Evolutionary conservation across 2,329 filamentous ascomycete species (phyloP).

Genomic region (Neonectria magnoliae): DNA sequence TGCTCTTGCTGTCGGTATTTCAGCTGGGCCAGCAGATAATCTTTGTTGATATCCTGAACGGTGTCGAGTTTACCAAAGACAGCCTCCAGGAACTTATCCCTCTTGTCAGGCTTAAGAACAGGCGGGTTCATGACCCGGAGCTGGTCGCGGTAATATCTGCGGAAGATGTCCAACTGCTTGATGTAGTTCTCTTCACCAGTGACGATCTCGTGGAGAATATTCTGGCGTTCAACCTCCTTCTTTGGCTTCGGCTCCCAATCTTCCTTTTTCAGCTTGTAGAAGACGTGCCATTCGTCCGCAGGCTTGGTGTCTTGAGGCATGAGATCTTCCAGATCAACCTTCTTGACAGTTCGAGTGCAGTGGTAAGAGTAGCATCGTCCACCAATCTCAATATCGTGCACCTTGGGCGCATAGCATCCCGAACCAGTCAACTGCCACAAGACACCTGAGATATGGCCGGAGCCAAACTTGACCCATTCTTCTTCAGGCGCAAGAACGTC

Average conservation of each 20-base stretch:
- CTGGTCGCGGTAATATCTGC: constrained; percentile 85
- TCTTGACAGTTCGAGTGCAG: constrained; percentile 93
- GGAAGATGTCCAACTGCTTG: constrained; percentile 86
- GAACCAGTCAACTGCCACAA: constrained; percentile 91
- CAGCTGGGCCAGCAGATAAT: constrained; percentile 89
- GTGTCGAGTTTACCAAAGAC: constrained; percentile 93
- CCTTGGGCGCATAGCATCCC: constrained; percentile 87
- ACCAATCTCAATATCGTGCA: constrained; percentile 76
- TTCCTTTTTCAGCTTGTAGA: constrained; percentile 85
- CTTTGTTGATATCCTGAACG: constrained; percentile 91
- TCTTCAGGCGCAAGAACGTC: constrained; percentile 87
- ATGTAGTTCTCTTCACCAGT: constrained; percentile 93
- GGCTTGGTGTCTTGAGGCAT: constrained; percentile 74
- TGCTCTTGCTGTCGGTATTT: constrained; percentile 98
- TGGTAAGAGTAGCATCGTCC: constrained; percentile 93
- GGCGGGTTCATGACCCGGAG: constrained; percentile 78
- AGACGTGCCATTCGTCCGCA: constrained; percentile 85
- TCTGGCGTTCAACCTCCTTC: constrained; percentile 93
- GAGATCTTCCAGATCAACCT: constrained; percentile 85
- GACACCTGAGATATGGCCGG: constrained; percentile 84
- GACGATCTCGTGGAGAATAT: constrained; percentile 94
- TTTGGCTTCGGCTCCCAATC: constrained; percentile 75
- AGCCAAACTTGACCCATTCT: constrained; percentile 96
- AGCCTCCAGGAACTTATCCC: constrained; percentile 81
- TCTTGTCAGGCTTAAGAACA: constrained; percentile 81